phyloP scores from a whole-genome alignment of 345 rosid species.

The Eucalyptus marginata region DNA sequence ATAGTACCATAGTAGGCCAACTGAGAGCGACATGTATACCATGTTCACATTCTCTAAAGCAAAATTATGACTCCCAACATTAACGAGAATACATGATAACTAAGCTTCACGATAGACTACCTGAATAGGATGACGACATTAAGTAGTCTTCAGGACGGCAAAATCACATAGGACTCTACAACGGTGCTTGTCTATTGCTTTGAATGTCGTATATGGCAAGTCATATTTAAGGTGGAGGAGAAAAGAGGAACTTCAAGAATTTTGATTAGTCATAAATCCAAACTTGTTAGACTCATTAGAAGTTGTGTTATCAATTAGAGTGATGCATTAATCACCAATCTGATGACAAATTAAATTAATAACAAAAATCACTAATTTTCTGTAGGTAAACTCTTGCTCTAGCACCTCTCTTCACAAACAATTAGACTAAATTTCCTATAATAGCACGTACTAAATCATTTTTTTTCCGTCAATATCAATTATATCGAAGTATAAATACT shows the following conservation, averaged over 20 bases:
- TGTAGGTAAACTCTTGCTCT: not conserved
- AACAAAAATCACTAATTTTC: not conserved
- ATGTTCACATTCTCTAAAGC: not conserved
- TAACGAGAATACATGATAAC: too few relatives aligned
- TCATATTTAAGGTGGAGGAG: not conserved
- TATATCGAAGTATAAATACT: too few relatives aligned
- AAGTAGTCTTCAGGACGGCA: not conserved
- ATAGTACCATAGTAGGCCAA: too few relatives aligned
- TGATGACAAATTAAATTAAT: not conserved
- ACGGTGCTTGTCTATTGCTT: rapidly evolving
- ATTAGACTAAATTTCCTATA: not conserved
- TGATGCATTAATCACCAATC: not conserved
- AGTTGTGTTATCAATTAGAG: not conserved
- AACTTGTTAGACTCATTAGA: not conserved
- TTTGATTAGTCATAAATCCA: not conserved
- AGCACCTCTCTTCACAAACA: not conserved
- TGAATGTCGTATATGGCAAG: not conserved
- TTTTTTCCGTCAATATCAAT: too few relatives aligned
- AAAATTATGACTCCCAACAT: not conserved
- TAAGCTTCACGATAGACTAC: too few relatives aligned
- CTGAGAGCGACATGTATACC: not conserved
- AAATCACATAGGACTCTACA: not conserved
- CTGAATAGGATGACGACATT: not conserved
- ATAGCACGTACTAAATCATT: too few relatives aligned
- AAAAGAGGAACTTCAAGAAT: not conserved